phyloP scores from a whole-genome alignment of 495 filamentous ascomycete genomes.

The Podospora comata region DNA sequence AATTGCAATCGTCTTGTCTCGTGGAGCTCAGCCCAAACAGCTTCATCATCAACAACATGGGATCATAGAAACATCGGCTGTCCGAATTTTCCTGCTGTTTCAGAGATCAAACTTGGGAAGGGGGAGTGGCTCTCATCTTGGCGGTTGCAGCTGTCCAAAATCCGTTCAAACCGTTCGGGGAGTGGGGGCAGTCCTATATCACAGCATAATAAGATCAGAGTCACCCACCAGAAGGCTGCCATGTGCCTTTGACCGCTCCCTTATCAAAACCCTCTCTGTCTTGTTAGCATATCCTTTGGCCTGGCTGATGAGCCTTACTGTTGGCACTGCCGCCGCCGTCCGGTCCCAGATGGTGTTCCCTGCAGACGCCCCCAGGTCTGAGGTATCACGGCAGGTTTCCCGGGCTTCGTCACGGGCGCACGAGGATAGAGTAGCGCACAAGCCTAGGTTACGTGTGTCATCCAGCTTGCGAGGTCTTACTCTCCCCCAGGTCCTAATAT shows the following conservation, averaged over 20 bases:
- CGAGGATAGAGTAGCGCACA: not conserved
- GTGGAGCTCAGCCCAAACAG: not conserved
- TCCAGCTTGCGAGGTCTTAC: not conserved
- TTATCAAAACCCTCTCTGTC: not conserved
- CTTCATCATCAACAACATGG: not conserved
- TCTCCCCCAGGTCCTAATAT: not conserved
- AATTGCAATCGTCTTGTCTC: not conserved
- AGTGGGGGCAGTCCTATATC: not conserved
- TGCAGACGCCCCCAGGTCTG: slow-evolving; percentile 5
- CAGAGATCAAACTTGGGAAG: slow-evolving; percentile 1
- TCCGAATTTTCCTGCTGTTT: not conserved
- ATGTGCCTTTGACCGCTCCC: not conserved
- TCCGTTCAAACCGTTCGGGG: not conserved
- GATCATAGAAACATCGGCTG: not conserved
- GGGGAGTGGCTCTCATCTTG: not conserved
- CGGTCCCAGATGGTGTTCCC: not conserved
- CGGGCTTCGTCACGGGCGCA: slow-evolving; percentile 3
- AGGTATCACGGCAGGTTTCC: slow-evolving; percentile 3
- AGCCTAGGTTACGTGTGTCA: not conserved
- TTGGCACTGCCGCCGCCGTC: slow-evolving; percentile 1
- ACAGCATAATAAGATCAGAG: not conserved
- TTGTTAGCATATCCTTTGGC: not conserved
- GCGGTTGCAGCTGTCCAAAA: too few relatives aligned
- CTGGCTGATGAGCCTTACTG: not conserved
- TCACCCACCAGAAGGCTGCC: not conserved